These are phyloP conservation scores for Phytophthora cactorum DNA, from an alignment of 352 stramenopile genomes.

Conservation along the genomic window DNA sequence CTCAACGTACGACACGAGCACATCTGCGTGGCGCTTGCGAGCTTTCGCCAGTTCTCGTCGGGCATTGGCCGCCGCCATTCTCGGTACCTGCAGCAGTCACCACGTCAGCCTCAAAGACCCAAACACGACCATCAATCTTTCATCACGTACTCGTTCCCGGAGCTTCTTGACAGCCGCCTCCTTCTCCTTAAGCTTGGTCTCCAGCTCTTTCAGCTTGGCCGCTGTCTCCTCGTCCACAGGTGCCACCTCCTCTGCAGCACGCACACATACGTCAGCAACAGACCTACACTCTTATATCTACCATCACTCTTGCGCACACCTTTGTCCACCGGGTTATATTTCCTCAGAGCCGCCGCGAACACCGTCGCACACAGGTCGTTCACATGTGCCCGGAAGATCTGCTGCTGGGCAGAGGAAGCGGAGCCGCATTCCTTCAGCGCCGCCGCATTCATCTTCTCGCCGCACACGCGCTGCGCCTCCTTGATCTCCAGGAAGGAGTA, in stretches of 20 bases:
- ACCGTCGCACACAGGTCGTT: constrained; percentile 78
- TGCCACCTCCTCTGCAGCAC: constrained; percentile 61
- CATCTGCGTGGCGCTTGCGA: constrained; percentile 62
- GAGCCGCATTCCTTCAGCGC: constrained; percentile 57
- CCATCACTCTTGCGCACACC: constrained; percentile 31
- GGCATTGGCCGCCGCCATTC: constrained; percentile 56
- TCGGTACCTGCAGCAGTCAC: constrained; percentile 44
- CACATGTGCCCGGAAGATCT: constrained; percentile 81
- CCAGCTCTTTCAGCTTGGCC: constrained; percentile 51
- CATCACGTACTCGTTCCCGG: constrained; percentile 46
- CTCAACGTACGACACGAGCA: constrained; percentile 48
- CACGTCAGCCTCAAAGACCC: not conserved
- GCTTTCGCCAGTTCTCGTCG: constrained; percentile 55
- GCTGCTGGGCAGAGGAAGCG: constrained; percentile 63
- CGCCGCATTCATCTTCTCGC: constrained; percentile 56
- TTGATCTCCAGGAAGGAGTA: constrained; percentile 86
- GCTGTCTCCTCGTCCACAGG: constrained; percentile 53
- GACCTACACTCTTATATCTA: not conserved
- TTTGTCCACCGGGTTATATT: constrained; percentile 76
- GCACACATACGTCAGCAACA: not conserved
- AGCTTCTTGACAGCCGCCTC: constrained; percentile 61
- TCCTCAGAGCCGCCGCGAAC: constrained; percentile 66
- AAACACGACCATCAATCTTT: not conserved
- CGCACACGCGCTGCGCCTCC: constrained; percentile 70
- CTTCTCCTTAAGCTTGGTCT: constrained; percentile 63